Percentiles rank a stretch among this genome's conserved stretches.
These are phyloP conservation scores for Arthroderma uncinatum DNA, from an alignment of 2,329 filamentous ascomycete genomes.

Conservation along the genomic window DNA sequence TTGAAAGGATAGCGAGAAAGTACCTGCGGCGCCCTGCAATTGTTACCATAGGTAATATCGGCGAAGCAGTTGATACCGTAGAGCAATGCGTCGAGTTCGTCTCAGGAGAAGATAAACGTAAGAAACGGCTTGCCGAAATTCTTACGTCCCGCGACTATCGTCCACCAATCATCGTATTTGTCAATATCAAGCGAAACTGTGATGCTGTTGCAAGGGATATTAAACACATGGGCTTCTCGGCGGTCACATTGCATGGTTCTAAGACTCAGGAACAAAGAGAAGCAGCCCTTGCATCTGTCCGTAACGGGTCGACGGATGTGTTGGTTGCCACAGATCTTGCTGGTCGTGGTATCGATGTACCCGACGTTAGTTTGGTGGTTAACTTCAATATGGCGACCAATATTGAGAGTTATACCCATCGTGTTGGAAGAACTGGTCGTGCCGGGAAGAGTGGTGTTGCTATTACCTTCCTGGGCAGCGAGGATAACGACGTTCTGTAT, in stretches of 20 bases:
- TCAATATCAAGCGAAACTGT: slow-evolving; percentile 99
- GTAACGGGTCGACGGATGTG: slow-evolving; percentile 68
- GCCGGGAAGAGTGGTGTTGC: slow-evolving; percentile 93
- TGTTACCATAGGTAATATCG: slow-evolving; percentile 85
- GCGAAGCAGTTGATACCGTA: slow-evolving; percentile 93
- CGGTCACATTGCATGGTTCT: slow-evolving; percentile 83
- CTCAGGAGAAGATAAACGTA: slow-evolving; percentile 82
- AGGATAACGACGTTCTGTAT: slow-evolving; percentile 79
- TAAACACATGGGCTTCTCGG: slow-evolving; percentile 81
- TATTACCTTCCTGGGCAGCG: slow-evolving; percentile 86
- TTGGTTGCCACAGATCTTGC: slow-evolving; percentile 93
- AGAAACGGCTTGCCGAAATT: slow-evolving; percentile 90
- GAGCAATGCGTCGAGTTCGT: slow-evolving; percentile 95
- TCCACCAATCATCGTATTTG: slow-evolving; percentile 94
- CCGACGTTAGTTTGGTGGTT: slow-evolving; percentile 83
- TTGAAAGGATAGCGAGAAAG: slow-evolving; percentile 94
- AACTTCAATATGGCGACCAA: slow-evolving; percentile 97
- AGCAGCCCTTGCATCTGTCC: slow-evolving; percentile 74
- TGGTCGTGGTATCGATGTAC: slow-evolving; percentile 93
- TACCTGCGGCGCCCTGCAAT: slow-evolving; percentile 88
- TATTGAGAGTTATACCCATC: slow-evolving; percentile 93
- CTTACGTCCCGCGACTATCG: slow-evolving; percentile 67
- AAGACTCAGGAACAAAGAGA: slow-evolving; percentile 98
- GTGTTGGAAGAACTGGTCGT: slow-evolving; percentile 92
- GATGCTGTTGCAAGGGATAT: slow-evolving; percentile 90